phyloP scores from a whole-genome alignment of 208 protist species.

The Leishmania amazonensis region DNA sequence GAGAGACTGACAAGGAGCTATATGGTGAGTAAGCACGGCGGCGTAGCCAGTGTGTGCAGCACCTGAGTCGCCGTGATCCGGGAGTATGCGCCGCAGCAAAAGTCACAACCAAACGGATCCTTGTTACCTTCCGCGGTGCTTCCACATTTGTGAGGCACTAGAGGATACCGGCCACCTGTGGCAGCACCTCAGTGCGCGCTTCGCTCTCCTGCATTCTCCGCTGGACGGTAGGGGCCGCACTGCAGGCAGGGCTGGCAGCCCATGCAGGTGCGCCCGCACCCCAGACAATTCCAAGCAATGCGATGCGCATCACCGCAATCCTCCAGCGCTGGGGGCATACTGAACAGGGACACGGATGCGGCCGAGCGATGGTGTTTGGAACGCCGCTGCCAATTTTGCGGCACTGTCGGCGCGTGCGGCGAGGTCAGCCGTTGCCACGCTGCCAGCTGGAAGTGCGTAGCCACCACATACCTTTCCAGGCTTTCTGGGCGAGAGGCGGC shows the following conservation, averaged over 20 bases:
- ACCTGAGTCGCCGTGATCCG: too few relatives aligned
- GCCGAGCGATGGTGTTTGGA: neutral
- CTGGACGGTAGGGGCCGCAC: constrained; percentile 23
- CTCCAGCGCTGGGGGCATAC: constrained; percentile 38
- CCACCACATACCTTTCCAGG: constrained; percentile 63
- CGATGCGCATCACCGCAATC: constrained; percentile 29
- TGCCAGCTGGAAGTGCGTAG: constrained; percentile 29
- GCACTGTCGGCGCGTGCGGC: neutral
- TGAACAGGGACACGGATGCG: constrained; percentile 30
- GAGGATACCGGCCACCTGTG: neutral
- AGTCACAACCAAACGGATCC: neutral
- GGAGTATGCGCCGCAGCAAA: neutral
- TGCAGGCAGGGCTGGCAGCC: constrained; percentile 44
- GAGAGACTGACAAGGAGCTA: too few relatives aligned
- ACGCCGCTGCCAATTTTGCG: neutral
- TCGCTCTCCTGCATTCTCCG: neutral
- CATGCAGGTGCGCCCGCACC: constrained; percentile 44
- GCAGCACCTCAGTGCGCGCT: neutral
- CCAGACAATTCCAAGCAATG: constrained; percentile 70
- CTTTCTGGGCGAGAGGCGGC: constrained; percentile 43
- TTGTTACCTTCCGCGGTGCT: neutral
- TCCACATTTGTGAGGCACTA: neutral
- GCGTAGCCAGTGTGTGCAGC: neutral
- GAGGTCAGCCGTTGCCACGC: constrained; percentile 4
- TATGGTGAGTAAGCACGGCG: neutral